Evolutionary conservation across 148 eudicot species (phyloP), one percentile per base, ranked within the genome.

Genomic region (Amaranthus hypochondriacus): DNA sequence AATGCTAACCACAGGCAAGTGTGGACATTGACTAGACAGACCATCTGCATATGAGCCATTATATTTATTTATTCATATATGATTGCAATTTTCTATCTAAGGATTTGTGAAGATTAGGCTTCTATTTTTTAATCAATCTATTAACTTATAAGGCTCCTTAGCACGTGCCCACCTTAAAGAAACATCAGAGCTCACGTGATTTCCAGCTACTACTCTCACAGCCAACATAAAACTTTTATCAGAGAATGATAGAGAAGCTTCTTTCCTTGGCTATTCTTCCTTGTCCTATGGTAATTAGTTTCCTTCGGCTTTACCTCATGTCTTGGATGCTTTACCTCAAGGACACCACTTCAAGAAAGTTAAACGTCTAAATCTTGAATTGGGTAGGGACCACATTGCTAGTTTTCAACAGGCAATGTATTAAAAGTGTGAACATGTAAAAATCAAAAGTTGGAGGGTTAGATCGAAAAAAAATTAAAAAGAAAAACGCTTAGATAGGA

Each of bases 1-100:
- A 79, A 79, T 79, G 75, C 58, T 79, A 79, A 70, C 78, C 71
- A 75, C 70, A 69, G 53, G 60, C 73, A 48, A 70, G 70, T 56
- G 48, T 48, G 54, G 82, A 74, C 74, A 73, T 50, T 74, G 78
- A 79, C 82, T 75, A n/a, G 78, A 79, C 78, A 63, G 18, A 49
- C 60, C 49, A 74, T 69, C 67, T 68, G 12, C 48, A 52, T 54
- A 63, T 11, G 52, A 69, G 66, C 59, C 48, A 68, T 13, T 21
- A 58, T 50, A 6, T 66, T 15, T 44, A 28, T 42, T 10, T 53
- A 61, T 60, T 28, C 39, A 28, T 28, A 28, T 28, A 28, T 28
- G 39, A 28, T 28, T 28, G 39, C 39, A 28, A 28, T 28, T 28
- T 55, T 12, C 62, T 9, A 54, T 56, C 56, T 64, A 5, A 66